Evolutionary conservation across 2,329 filamentous ascomycete species (phyloP).

Genomic region (Colletotrichum camelliae): DNA sequence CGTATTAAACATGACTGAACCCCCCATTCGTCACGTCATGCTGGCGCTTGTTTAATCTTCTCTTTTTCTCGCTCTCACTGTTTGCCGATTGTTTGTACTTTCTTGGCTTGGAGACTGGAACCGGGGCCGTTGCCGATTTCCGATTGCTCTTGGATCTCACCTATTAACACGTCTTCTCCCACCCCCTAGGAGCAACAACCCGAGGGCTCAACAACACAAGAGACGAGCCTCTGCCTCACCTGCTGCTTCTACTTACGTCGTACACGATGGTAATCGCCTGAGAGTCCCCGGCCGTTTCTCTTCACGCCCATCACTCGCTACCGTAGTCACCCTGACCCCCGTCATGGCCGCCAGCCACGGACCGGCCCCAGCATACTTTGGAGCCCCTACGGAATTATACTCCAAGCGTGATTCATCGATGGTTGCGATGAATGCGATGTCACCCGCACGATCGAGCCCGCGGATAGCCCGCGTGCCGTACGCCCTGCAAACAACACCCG

Average conservation of each 20-base stretch:
- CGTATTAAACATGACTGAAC: slow-evolving; percentile 12
- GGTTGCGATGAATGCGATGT: background rate
- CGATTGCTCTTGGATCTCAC: background rate
- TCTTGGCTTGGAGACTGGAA: background rate
- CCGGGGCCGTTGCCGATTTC: background rate
- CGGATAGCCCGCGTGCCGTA: slow-evolving; percentile 2
- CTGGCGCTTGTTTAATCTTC: slow-evolving; percentile 1
- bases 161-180: slow-evolving; percentile 8
- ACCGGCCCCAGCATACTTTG: slow-evolving; percentile 20
- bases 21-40: slow-evolving; percentile 5
- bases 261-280: slow-evolving; percentile 19
- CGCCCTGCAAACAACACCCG: slow-evolving; percentile 30
- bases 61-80: background rate
- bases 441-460: background rate
- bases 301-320: background rate
- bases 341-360: slow-evolving; percentile 17
- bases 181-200: slow-evolving; percentile 10
- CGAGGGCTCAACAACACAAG: slow-evolving; percentile 20
- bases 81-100: slow-evolving; percentile 1
- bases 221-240: slow-evolving; percentile 22
- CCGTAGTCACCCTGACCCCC: background rate
- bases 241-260: slow-evolving; percentile 6
- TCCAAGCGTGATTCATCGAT: slow-evolving; percentile 10
- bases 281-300: slow-evolving; percentile 16
- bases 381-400: slow-evolving; percentile 18